Percentiles rank a stretch among this genome's conserved stretches.
phyloP scores from a whole-genome alignment of 352 stramenopile genomes.

The Saprolegnia diclina region DNA sequence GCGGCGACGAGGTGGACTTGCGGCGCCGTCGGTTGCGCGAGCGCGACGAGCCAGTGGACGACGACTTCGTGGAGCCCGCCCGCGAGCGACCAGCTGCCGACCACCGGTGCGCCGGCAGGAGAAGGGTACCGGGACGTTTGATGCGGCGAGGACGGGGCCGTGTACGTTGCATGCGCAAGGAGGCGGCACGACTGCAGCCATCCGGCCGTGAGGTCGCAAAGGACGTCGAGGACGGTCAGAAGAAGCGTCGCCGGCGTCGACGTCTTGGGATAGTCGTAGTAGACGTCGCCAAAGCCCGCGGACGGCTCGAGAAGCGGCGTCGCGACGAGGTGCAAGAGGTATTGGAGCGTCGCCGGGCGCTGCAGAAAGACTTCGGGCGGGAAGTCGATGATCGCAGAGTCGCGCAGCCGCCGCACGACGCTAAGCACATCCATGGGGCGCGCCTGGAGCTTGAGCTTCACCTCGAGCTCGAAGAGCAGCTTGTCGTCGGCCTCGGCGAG shows the following conservation, averaged over 20 bases:
- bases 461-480: constrained; percentile 72
- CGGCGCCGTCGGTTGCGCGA: not conserved
- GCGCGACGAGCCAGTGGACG: not conserved
- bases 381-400: constrained; percentile 56
- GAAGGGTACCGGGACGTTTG: not conserved
- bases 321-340: constrained; percentile 57
- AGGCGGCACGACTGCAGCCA: not conserved
- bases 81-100: not conserved
- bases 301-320: constrained; percentile 43
- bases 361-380: constrained; percentile 65
- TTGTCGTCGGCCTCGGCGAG: constrained; percentile 60
- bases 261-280: not conserved
- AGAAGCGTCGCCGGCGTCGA: not conserved
- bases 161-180: not conserved
- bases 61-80: not conserved
- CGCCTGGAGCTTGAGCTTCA: constrained; percentile 53
- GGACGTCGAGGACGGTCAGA: not conserved
- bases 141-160: not conserved
- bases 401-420: constrained; percentile 45
- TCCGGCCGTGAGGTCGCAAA: not conserved
- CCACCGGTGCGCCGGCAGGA: not conserved
- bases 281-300: not conserved
- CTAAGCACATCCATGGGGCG: constrained; percentile 43
- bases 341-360: constrained; percentile 46
- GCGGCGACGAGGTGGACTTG: not conserved